Conservation (phyloP, 192 early-diverging fungal species). For the Obelidium mucronatum region DNA sequence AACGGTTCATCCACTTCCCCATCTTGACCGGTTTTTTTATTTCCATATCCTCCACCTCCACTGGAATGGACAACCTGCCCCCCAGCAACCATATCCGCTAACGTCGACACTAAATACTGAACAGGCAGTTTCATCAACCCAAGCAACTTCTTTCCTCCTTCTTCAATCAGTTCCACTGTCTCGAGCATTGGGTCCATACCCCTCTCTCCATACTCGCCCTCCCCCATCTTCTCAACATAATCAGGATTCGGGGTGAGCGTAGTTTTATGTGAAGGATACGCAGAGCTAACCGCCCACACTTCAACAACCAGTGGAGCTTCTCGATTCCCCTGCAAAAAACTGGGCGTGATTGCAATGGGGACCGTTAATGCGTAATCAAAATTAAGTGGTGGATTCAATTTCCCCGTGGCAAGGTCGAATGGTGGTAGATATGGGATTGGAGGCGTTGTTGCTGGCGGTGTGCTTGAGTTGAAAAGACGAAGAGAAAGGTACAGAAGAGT, state of each 20-base stretch:
- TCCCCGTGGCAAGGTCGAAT: conserved; percentile 46
- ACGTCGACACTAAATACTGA: conserved; percentile 20
- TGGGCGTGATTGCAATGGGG: conserved; percentile 41
- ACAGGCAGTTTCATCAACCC: conserved; percentile 30
- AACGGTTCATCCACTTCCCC: conserved; percentile 27
- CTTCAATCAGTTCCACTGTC: background rate
- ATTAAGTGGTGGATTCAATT: conserved; percentile 36
- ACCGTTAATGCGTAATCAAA: conserved; percentile 50
- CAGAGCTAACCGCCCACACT: conserved; percentile 38
- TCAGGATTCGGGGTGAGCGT: background rate
- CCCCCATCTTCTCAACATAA: background rate
- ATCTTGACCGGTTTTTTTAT: background rate
- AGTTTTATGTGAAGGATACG: background rate
- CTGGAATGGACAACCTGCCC: background rate
- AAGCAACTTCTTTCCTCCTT: conserved; percentile 17
- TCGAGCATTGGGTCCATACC: background rate
- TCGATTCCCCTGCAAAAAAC: conserved; percentile 27
- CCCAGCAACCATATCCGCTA: background rate
- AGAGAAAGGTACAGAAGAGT: conserved; percentile 40
- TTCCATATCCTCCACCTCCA: background rate
- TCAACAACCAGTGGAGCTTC: conserved; percentile 46
- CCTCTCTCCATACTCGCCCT: background rate
- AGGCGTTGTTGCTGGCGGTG: conserved; percentile 41
- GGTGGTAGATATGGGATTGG: conserved; percentile 49
- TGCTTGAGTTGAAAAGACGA: conserved; percentile 37